These are phyloP conservation scores for Aspergillus brasiliensis DNA, from an alignment of 2,329 filamentous ascomycete genomes.

Conservation along the genomic window DNA sequence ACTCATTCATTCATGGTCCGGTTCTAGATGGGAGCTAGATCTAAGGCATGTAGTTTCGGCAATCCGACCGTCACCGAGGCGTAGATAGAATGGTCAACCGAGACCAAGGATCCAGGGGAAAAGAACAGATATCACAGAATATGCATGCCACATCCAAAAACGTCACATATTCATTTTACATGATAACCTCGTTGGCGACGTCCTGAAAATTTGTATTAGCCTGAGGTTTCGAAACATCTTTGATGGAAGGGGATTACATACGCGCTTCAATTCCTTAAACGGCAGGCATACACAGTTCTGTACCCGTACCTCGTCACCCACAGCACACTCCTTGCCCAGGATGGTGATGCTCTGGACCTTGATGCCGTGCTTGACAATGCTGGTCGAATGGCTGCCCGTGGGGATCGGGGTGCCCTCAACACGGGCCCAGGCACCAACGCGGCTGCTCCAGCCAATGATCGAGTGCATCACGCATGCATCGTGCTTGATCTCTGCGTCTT, in stretches of 20 bases:
- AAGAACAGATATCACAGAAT: background rate
- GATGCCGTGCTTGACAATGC: slow-evolving; percentile 94
- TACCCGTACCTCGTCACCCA: slow-evolving; percentile 90
- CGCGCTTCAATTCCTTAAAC: slow-evolving; percentile 96
- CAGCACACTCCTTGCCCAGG: slow-evolving; percentile 90
- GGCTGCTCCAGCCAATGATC: slow-evolving; percentile 96
- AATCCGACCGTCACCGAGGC: background rate
- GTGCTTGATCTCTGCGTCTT: slow-evolving; percentile 94
- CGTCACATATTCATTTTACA: slow-evolving; percentile 60
- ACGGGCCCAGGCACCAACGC: slow-evolving; percentile 95
- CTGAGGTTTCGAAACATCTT: background rate
- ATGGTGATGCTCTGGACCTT: slow-evolving; percentile 99
- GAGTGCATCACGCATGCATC: slow-evolving; percentile 94
- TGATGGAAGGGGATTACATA: slow-evolving; percentile 51
- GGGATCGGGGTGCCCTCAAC: slow-evolving; percentile 94
- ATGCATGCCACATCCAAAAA: background rate
- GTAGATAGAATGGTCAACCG: background rate
- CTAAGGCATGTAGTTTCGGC: background rate
- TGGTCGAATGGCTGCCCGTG: slow-evolving; percentile 84
- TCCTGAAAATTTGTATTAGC: slow-evolving; percentile 29
- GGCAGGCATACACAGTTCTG: slow-evolving; percentile 98
- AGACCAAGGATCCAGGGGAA: background rate
- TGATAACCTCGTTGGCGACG: slow-evolving; percentile 70
- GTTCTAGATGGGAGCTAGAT: slow-evolving; percentile 1
- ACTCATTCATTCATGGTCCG: background rate